Base-by-base conservation (phyloP, 2,329 filamentous ascomycete genomes). In the Paraphaeosphaeria sporulosa region DNA sequence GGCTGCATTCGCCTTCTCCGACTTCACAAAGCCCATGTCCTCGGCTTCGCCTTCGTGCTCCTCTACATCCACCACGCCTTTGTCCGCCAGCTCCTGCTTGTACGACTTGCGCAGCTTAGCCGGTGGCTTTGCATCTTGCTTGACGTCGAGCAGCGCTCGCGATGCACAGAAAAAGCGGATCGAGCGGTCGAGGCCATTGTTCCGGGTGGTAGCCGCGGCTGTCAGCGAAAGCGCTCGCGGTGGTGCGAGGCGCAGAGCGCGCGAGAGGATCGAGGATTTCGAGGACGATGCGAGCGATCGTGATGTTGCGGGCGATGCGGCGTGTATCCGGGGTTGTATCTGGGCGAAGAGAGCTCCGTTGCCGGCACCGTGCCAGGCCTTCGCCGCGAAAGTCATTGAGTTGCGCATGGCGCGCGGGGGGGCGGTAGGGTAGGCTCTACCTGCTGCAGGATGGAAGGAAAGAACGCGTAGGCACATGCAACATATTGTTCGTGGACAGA, bases 1-100 rank as follows among this genome's bases (percentile, higher is more conserved):
- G 12, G 94, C 95, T 71, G 93, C 89, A 13, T 89, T 87, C 36
- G 94, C 95, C 78, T 90, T 94, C 75, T 96, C 94, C 60, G 92
- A 94, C 69, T 87, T 84, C 64, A 85, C 85, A 74, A 93, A 92
- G 23, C 84, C 87, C 59, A 82, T 79, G 32, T 89, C 86, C 56
- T 87, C 82, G 48, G 87, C 86, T 40, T 80, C 78, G 21, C 75
- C 74, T 32, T 82, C 80, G n/a, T 72, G 63, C 55, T 78, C 76
- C 50, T 79, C 76, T 1, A 72, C 42, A 54, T 79, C 70, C 15
- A 76, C 50, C 23, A 72, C 61, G 52, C 76, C 75, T 62, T 73
- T 74, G 54, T 75, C 71, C 51, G 76, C 72, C 65, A 79, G 76
- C 61, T 79, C 76, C 36, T 79, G 69, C 55, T 71, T 73, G 68